Percentiles rank a stretch among this genome's conserved stretches.
Conservation (phyloP, 2,329 filamentous ascomycete species). For the Sporothrix globosa region DNA sequence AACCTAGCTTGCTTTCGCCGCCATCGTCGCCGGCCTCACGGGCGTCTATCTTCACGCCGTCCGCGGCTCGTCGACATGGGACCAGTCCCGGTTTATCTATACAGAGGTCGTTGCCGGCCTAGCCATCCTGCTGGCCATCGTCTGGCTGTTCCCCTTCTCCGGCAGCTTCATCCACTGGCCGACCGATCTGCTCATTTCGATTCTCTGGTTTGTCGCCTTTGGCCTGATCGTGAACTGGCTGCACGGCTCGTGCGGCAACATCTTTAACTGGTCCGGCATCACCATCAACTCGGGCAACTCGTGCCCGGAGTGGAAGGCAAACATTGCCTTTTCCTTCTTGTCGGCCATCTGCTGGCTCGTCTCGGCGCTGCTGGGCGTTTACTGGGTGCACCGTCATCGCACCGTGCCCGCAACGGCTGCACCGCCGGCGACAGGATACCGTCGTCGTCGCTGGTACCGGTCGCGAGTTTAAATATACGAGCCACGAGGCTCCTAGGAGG, state of each 20-base stretch:
- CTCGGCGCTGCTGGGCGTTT: slow-evolving; percentile 61
- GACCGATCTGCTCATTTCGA: slow-evolving; percentile 68
- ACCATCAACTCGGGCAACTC: slow-evolving; percentile 50
- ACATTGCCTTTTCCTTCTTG: slow-evolving; percentile 72
- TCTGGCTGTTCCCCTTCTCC: slow-evolving; percentile 75
- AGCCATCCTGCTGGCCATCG: slow-evolving; percentile 67
- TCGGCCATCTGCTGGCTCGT: slow-evolving; percentile 72
- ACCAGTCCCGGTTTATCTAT: slow-evolving; percentile 71
- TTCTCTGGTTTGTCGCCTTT: slow-evolving; percentile 71
- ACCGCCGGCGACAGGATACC: slow-evolving; percentile 18
- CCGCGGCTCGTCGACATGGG: slow-evolving; percentile 53
- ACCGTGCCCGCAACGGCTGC: slow-evolving; percentile 28
- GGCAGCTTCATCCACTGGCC: slow-evolving; percentile 71
- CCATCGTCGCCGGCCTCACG: slow-evolving; percentile 71
- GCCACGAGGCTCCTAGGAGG: neutral
- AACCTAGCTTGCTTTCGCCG: slow-evolving; percentile 63
- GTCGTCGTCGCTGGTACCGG: slow-evolving; percentile 48
- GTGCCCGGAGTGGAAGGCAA: slow-evolving; percentile 72
- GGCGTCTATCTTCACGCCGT: slow-evolving; percentile 65
- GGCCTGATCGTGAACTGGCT: slow-evolving; percentile 64
- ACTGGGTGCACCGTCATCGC: slow-evolving; percentile 55
- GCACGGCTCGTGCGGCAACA: slow-evolving; percentile 55
- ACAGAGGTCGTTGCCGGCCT: slow-evolving; percentile 71
- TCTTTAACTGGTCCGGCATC: slow-evolving; percentile 65
- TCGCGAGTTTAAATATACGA: slow-evolving; percentile 45